phyloP scores from a whole-genome alignment of 805 yeast species.

The Ogataea philodendri region DNA sequence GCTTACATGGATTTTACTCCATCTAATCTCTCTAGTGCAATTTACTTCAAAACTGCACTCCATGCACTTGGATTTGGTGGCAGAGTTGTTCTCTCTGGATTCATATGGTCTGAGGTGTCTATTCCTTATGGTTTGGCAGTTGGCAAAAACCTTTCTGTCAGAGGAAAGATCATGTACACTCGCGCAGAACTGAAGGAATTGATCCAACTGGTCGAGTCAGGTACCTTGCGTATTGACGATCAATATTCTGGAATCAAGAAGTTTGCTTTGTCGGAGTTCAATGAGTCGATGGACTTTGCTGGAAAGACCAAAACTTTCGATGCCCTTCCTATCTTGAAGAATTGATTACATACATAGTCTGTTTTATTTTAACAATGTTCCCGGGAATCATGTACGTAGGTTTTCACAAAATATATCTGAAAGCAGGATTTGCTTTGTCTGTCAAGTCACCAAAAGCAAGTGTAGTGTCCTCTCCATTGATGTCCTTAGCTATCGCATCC shows the following conservation, averaged over 20 bases:
- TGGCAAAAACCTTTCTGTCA: constrained; percentile 4
- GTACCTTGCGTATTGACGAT: too few species aligned
- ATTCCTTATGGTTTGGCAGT: constrained; percentile 3
- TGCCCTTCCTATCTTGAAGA: too few species aligned
- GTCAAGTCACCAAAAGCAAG: constrained; percentile 51
- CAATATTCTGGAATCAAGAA: too few species aligned
- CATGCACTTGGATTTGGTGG: constrained; percentile 3
- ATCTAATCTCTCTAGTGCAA: background rate
- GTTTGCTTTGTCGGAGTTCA: too few species aligned
- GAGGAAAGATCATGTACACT: constrained; percentile 9
- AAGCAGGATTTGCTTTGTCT: constrained; percentile 49
- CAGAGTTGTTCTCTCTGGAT: constrained; percentile 8
- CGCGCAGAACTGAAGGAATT: constrained; percentile 5
- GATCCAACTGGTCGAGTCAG: constrained; percentile 7
- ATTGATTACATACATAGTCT: too few species aligned
- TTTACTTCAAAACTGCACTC: constrained; percentile 2
- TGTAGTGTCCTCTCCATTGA: constrained; percentile 22
- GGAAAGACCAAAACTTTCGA: too few species aligned
- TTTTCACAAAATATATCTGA: constrained; percentile 40
- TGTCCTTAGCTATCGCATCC: constrained; percentile 27
- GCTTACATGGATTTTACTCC: constrained; percentile 11
- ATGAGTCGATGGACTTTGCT: too few species aligned
- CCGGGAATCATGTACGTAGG: too few species aligned
- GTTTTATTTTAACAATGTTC: too few species aligned
- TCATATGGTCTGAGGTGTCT: background rate